Conservation (phyloP, 2,329 filamentous ascomycete species). For the Neofusicoccum sp. region DNA sequence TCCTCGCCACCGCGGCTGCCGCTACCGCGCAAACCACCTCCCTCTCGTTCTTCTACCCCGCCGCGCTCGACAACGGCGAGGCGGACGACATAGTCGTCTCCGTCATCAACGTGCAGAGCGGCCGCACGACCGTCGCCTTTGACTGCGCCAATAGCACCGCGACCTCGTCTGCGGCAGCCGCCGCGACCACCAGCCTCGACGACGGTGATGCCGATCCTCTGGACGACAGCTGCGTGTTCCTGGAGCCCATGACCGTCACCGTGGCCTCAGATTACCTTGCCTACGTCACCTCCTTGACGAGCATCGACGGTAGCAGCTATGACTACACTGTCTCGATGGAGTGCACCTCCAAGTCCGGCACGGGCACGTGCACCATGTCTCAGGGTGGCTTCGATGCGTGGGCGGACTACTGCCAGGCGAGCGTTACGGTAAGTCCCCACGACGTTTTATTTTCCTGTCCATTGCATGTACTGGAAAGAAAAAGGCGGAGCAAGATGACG, state of each 20-base stretch:
- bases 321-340: constrained; percentile 1
- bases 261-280: not conserved
- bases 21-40: not conserved
- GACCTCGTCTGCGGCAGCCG: not conserved
- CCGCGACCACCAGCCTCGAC: not conserved
- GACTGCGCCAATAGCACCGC: not conserved
- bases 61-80: too few species aligned
- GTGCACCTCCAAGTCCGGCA: constrained; percentile 5
- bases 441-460: not conserved
- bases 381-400: too few species aligned
- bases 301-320: not conserved
- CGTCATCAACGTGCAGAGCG: constrained; percentile 3
- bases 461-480: too few species aligned
- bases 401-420: constrained; percentile 1
- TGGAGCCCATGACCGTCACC: constrained; percentile 4
- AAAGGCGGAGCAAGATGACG: too few species aligned
- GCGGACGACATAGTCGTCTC: not conserved
- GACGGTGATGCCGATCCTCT: not conserved
- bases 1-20: constrained; percentile 10
- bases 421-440: not conserved
- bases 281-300: not conserved
- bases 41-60: constrained; percentile 15
- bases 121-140: constrained; percentile 1
- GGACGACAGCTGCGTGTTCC: not conserved
- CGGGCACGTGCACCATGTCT: too few species aligned